These are phyloP conservation scores for Gamarada debralockiae DNA, from an alignment of 495 filamentous ascomycete species.

Conservation along the genomic window DNA sequence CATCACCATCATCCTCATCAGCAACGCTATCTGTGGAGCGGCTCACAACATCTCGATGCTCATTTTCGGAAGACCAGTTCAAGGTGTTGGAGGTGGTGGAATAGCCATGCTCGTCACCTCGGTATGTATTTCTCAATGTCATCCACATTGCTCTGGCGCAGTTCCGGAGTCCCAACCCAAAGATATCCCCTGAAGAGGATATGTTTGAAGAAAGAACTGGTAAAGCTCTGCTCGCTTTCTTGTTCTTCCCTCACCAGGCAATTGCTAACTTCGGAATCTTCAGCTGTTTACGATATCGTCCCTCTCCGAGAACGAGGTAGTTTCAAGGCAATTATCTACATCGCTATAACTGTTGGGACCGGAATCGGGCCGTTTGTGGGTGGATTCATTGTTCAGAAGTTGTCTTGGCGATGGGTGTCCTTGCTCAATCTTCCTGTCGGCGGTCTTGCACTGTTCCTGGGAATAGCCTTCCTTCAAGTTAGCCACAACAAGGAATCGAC, in stretches of 20 bases:
- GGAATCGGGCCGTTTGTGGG: slow-evolving; percentile 68
- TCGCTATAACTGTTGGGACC: slow-evolving; percentile 66
- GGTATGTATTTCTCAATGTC: too few relatives aligned
- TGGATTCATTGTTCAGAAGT: slow-evolving; percentile 50
- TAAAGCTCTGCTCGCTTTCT: too few relatives aligned
- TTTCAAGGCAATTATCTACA: slow-evolving; percentile 51
- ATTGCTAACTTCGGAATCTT: too few relatives aligned
- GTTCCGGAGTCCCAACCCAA: too few relatives aligned
- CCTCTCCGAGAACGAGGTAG: slow-evolving; percentile 49
- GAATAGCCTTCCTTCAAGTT: too few relatives aligned
- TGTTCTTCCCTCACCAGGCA: too few relatives aligned
- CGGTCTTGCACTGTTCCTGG: neutral
- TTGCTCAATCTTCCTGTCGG: slow-evolving; percentile 43
- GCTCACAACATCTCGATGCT: slow-evolving; percentile 66
- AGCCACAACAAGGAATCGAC: too few relatives aligned
- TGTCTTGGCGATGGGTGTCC: slow-evolving; percentile 81
- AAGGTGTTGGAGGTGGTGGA: slow-evolving; percentile 78
- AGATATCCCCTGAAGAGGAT: too few relatives aligned
- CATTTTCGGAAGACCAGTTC: slow-evolving; percentile 67
- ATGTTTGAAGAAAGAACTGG: too few relatives aligned
- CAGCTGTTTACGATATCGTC: slow-evolving; percentile 76
- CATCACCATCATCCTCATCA: slow-evolving; percentile 63
- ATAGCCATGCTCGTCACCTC: slow-evolving; percentile 71
- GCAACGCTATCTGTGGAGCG: slow-evolving; percentile 59
- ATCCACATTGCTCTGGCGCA: too few relatives aligned